A percentile compares a stretch with the other conserved stretches of the same genome.
phyloP scores from a whole-genome alignment of 2,329 filamentous ascomycete species.

The Malbranchea cinnamomea region DNA sequence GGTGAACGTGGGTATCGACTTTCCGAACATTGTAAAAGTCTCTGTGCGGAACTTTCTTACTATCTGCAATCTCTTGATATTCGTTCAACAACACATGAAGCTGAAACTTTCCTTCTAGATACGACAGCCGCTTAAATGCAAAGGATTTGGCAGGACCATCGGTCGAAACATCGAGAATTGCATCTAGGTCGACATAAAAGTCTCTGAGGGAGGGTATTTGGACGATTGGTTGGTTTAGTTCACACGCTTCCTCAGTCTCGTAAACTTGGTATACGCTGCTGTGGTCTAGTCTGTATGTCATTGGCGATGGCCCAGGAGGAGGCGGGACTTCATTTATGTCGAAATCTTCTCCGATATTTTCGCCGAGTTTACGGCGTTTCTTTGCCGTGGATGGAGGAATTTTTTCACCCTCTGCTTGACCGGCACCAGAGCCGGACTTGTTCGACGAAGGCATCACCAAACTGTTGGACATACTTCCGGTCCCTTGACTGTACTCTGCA shows the following conservation, averaged over 20 bases:
- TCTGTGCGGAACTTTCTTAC: constrained; percentile 90
- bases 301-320: constrained; percentile 53
- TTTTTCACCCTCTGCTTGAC: constrained; percentile 14
- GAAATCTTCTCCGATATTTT: constrained; percentile 88
- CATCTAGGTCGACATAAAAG: constrained; percentile 89
- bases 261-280: constrained; percentile 89
- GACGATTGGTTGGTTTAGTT: constrained; percentile 55
- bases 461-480: constrained; percentile 17
- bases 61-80: constrained; percentile 95
- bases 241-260: constrained; percentile 47
- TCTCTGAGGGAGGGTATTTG: constrained; percentile 84
- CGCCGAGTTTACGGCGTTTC: constrained; percentile 66
- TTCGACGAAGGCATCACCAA: constrained; percentile 11
- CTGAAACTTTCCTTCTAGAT: constrained; percentile 94
- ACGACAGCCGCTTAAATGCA: constrained; percentile 84
- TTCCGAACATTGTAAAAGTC: constrained; percentile 99
- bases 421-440: constrained; percentile 16
- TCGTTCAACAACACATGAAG: constrained; percentile 87
- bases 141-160: constrained; percentile 96
- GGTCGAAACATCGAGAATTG: constrained; percentile 74
- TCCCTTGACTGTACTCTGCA: constrained; percentile 31
- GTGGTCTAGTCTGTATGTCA: constrained; percentile 65
- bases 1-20: constrained; percentile 96
- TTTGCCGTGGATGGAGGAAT: constrained; percentile 31
- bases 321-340: constrained; percentile 63